Conservation (phyloP, 768 basidiomycete species). For the Heimioporus sp. region DNA sequence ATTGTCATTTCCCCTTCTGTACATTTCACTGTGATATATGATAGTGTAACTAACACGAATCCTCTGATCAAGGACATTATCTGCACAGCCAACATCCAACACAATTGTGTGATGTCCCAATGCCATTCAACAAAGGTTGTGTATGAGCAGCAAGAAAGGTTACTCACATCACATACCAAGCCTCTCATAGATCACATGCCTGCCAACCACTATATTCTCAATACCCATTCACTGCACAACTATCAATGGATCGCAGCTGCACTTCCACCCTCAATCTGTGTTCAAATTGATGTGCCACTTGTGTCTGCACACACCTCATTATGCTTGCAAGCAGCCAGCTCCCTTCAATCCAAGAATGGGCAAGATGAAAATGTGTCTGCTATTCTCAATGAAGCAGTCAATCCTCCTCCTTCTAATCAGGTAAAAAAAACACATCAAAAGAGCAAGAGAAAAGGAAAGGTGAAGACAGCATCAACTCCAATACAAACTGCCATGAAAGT, state of each 20-base stretch:
- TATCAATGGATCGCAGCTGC: neutral
- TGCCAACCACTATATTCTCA: neutral
- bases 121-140: neutral
- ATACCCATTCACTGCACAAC: neutral
- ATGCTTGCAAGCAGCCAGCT: neutral
- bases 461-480: neutral
- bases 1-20: neutral
- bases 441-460: neutral
- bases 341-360: neutral
- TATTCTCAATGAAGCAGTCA: neutral
- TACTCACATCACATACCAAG: neutral
- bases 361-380: neutral
- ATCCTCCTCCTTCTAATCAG: neutral
- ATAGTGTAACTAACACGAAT: neutral
- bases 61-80: neutral
- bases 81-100: neutral
- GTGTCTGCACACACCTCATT: neutral
- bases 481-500: neutral
- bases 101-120: neutral
- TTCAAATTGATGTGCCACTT: neutral
- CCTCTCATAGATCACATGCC: neutral
- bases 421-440: neutral
- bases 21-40: neutral
- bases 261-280: neutral
- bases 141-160: neutral